Base-by-base conservation (phyloP, 148 eudicot genomes). In the Chenopodium formosanum region DNA sequence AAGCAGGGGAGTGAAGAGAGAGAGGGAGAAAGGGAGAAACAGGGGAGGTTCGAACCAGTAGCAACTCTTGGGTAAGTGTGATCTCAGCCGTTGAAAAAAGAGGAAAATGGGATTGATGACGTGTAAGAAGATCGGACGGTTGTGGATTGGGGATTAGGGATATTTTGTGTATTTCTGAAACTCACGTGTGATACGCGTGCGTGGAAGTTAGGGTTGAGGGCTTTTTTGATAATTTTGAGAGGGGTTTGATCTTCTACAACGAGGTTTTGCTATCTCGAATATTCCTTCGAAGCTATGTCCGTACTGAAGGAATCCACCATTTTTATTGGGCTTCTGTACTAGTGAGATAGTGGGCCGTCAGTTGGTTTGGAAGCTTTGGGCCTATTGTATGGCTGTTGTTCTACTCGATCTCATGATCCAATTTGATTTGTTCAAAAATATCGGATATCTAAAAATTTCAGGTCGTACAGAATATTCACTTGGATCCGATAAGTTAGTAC, bases 81-180 rank as follows among this genome's bases (percentile, higher is more conserved):
- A 90, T 92, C 91, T 86, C 74, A 79, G 81, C 93, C 93, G 91
- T 92, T 89, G 85, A 83, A 75, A 76, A 14, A 7, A 9, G 60
- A 48, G 20, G 4, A 6, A 22, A 53, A 22, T 60, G 17, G 92
- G 92, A 92, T 92, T 25, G 79, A 67, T 89, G 93, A 92, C 92
- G 89, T 92, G 95, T 74, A 19, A 23, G 0, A 0, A 29, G 75
- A 92, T 88, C 90, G 71, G 81, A 90, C 92, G 90, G 90, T 73
- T 74, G 27, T 19, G 37, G 76, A 27, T 58, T 70, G 71, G 19
- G 60, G 37, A 64, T 62, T 32, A 40, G 52, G 67, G 40, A 74
- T 76, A 72, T 67, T 75, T 87, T 50, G 83, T 81, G 75, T 73
- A n/a, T 56, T 75, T 73, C 66, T 62, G 48, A 8, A 65, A 48